These are phyloP conservation scores for Amylostereum areolatum DNA, from an alignment of 1,284 basidiomycete genomes.

Conservation along the genomic window DNA sequence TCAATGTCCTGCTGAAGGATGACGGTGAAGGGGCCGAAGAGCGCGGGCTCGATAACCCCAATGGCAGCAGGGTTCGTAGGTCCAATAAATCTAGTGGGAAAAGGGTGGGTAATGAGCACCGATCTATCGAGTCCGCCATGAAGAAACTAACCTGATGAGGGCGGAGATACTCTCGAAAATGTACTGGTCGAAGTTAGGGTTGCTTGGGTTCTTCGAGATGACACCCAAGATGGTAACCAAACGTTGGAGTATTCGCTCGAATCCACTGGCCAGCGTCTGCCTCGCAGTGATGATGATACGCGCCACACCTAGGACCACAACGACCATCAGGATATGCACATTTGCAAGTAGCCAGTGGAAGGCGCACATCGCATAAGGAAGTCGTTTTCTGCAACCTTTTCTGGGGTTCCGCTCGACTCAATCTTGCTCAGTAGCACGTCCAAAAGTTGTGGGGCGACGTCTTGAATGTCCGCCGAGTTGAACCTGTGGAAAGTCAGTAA, in stretches of 20 bases:
- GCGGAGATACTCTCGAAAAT: conserved; percentile 95
- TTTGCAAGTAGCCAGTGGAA: neutral
- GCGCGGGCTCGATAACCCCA: conserved; percentile 69
- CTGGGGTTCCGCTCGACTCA: conserved; percentile 77
- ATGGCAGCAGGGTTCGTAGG: conserved; percentile 63
- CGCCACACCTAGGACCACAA: conserved; percentile 67
- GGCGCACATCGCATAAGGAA: conserved; percentile 92
- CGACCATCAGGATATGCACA: conserved; percentile 3
- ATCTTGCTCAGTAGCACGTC: conserved; percentile 79
- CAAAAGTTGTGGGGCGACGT: conserved; percentile 74
- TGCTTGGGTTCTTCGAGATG: conserved; percentile 94
- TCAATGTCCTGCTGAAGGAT: conserved; percentile 92
- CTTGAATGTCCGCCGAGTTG: conserved; percentile 79
- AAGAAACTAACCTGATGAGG: conserved; percentile 63
- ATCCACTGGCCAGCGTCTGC: conserved; percentile 66
- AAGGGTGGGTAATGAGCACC: conserved; percentile 4
- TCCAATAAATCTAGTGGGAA: conserved; percentile 64
- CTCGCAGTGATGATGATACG: conserved; percentile 88
- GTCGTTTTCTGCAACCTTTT: conserved; percentile 97
- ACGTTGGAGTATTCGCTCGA: conserved; percentile 65
- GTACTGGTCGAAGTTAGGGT: conserved; percentile 96
- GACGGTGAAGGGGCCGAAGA: conserved; percentile 87
- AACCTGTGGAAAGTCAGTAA: conserved; percentile 49
- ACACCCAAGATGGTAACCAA: conserved; percentile 81
- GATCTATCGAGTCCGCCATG: neutral